Conservation (phyloP, 306 rosid genomes). For the Lithocarpus polystachyus region DNA sequence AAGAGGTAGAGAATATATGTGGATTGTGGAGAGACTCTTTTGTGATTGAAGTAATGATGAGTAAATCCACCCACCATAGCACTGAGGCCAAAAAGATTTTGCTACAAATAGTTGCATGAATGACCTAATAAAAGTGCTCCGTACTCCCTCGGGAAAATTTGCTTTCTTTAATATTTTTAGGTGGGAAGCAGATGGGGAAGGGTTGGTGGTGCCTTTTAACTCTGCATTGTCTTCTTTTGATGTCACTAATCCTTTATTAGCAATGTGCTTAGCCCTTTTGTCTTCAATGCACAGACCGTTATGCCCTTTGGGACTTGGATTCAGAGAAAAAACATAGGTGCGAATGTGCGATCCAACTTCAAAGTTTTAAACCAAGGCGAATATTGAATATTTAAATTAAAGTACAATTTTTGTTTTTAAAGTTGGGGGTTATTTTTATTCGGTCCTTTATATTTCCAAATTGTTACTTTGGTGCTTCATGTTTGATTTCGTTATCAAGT, state of each 20-base stretch:
- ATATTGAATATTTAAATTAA: no score
- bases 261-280: background rate
- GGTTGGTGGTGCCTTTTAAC: slow-evolving; percentile 10
- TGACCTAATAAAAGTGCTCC: slow-evolving; percentile 34
- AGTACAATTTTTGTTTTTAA: no score
- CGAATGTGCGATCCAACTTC: no score
- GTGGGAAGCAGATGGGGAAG: slow-evolving; percentile 30
- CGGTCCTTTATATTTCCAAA: no score
- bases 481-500: no score
- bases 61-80: slow-evolving; percentile 43
- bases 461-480: no score
- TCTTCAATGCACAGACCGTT: background rate
- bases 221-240: slow-evolving; percentile 10
- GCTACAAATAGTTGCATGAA: slow-evolving; percentile 33
- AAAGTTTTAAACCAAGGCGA: no score
- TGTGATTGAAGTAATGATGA: slow-evolving; percentile 59
- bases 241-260: background rate
- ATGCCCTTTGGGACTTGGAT: background rate
- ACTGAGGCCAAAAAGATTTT: slow-evolving; percentile 32
- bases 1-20: slow-evolving; percentile 5
- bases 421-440: no score
- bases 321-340: no score
- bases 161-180: slow-evolving; percentile 22
- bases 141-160: slow-evolving; percentile 20
- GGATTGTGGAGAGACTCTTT: slow-evolving; percentile 26